Conservation (phyloP, 2,329 filamentous ascomycete genomes). For the Fusarium ambrosium region DNA sequence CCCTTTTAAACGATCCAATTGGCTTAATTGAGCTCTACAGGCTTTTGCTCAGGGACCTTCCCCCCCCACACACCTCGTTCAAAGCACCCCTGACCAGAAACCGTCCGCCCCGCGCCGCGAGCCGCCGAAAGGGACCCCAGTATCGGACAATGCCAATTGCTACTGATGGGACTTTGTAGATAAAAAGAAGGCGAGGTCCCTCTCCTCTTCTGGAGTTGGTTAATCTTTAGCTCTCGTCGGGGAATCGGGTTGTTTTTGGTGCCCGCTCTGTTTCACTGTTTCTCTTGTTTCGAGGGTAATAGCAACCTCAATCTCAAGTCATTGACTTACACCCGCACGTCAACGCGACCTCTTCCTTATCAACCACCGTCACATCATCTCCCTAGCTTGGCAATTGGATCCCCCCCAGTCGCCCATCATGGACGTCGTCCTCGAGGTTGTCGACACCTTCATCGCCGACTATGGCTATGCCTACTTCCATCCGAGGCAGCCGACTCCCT, state of each 20-base stretch:
- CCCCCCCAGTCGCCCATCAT: conserved; percentile 64
- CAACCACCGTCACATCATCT: conserved; percentile 1
- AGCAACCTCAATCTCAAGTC: conserved; percentile 1
- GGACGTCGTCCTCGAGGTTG: conserved; percentile 91
- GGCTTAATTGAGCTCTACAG: conserved; percentile 21
- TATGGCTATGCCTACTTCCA: conserved; percentile 79
- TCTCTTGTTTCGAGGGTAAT: background rate
- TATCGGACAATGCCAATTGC: conserved; percentile 34
- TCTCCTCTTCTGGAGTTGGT: background rate
- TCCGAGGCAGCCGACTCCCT: conserved; percentile 70
- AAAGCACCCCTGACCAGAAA: conserved; percentile 34
- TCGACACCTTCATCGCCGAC: conserved; percentile 87
- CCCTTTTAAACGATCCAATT: conserved; percentile 24
- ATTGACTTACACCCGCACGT: conserved; percentile 24
- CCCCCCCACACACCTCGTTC: conserved; percentile 12
- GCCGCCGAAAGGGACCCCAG: conserved; percentile 33
- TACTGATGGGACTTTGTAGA: conserved; percentile 16
- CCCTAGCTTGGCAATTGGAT: background rate
- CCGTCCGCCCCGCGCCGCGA: conserved; percentile 35
- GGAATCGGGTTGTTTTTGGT: background rate
- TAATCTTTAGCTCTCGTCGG: background rate
- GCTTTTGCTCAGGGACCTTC: conserved; percentile 6
- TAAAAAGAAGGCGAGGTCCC: conserved; percentile 32
- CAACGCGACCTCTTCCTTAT: background rate
- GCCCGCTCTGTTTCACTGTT: background rate